Evolutionary conservation across 2,329 filamentous ascomycete species (phyloP), one percentile per base, ranked within the genome.

Genomic region (Exophiala lecanii-corni): DNA sequence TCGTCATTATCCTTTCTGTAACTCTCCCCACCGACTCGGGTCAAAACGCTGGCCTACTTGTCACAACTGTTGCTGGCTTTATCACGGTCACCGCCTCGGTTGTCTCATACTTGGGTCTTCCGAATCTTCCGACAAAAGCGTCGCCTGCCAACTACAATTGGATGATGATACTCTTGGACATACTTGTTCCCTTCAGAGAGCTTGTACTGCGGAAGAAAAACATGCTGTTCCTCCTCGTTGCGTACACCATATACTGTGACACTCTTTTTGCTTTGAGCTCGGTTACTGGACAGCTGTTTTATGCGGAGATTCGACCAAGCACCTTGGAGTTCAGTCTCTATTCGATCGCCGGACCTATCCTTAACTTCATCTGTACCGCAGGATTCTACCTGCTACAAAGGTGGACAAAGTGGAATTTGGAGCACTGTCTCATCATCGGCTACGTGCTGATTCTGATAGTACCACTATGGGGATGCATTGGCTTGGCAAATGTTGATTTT

Each of bases 391-490:
- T 9, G 5, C 6, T 31, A 13, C 21, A 9, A 16, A 28, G 3
- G 70, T 71, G 68, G 65, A 70, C 43, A 64, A 68, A 48, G 58
- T 60, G 51, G 66, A 71, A 49, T 57, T 71, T 41, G 72, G 72
- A 55, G 70, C 67, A 26, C 67, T 81, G 55, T 78, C 79, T 55
- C 78, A 69, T 45, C 70, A 73, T 10, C 71, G 94, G 74, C 88
- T 89, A 15, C 96, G 89, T 69, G 72, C 96, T 48, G 84, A 84
- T 36, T 84, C 40, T 43, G 4, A 28, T 43, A 6, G 15, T 38
- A 5, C 33, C 40, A 3, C 3, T 38, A 4, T 43, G 40, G 40
- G 40, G 28, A 4, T 38, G 40, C 30, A 43, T 43, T n/a, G 40
- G 40, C 17, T 3, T 43, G 18, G 28, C 3, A 5, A 30, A 38